Evolutionary conservation across 2,329 filamentous ascomycete genomes (phyloP).

Genomic region (Eutypella sp.): DNA sequence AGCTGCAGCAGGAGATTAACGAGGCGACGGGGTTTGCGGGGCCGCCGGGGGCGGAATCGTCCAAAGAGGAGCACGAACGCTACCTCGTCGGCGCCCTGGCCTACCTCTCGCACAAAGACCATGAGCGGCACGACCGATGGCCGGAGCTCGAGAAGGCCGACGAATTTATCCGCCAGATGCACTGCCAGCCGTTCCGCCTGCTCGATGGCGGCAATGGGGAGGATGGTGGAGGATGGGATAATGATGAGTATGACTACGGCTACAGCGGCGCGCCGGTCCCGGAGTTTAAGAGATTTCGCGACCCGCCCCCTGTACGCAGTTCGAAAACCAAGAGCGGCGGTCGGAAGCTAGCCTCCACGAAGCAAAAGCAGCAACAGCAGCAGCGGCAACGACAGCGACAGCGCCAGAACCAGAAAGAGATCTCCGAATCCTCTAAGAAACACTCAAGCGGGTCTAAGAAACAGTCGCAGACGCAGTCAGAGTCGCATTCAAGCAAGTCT

Average conservation of each 20-base stretch:
- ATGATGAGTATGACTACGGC: not conserved
- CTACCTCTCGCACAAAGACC: slow-evolving; percentile 4
- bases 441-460: not conserved
- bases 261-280: not conserved
- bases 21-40: slow-evolving; percentile 1
- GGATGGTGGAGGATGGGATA: too few relatives aligned
- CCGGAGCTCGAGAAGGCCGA: slow-evolving; percentile 5
- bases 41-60: slow-evolving; percentile 1
- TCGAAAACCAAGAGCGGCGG: not conserved
- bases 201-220: not conserved
- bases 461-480: too few relatives aligned
- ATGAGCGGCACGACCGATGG: slow-evolving; percentile 8
- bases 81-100: slow-evolving; percentile 3
- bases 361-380: not conserved
- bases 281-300: not conserved
- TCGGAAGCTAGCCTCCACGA: not conserved
- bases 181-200: slow-evolving; percentile 1
- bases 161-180: slow-evolving; percentile 11
- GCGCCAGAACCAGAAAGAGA: too few relatives aligned
- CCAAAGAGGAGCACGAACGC: slow-evolving; percentile 4
- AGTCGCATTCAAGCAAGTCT: too few relatives aligned
- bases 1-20: slow-evolving; percentile 3
- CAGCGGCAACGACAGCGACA: not conserved
- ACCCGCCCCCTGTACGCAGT: not conserved
- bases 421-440: not conserved